A percentile compares a stretch with the other conserved stretches of the same genome.
phyloP scores from a whole-genome alignment of 169 alveolate species.

The Blepharisma undulans region DNA sequence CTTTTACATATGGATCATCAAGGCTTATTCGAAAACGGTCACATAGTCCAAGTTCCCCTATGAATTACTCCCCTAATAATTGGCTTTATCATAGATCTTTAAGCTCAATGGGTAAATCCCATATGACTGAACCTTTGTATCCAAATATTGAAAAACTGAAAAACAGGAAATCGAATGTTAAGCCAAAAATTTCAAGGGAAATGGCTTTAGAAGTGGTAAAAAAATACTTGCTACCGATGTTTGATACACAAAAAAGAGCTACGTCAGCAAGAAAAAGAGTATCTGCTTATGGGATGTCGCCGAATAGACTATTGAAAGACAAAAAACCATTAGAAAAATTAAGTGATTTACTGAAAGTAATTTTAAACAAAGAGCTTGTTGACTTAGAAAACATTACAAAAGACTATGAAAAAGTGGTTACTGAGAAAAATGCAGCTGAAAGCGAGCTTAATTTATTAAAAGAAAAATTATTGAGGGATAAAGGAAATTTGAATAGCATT shows the following conservation, averaged over 20 bases:
- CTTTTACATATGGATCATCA: neutral
- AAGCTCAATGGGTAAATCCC: neutral
- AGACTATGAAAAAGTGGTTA: neutral
- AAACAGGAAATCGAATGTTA: neutral
- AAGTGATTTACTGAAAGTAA: neutral
- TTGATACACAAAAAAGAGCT: neutral
- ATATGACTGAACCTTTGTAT: neutral
- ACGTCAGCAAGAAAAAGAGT: neutral
- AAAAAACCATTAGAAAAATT: neutral
- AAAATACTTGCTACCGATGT: neutral
- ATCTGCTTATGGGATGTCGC: neutral
- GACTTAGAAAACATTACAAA: neutral
- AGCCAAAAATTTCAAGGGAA: neutral
- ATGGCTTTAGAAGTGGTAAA: neutral
- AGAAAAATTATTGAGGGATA: conserved; percentile 28
- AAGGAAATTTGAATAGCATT: neutral
- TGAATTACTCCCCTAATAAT: neutral
- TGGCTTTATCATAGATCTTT: neutral
- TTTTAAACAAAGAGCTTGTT: neutral
- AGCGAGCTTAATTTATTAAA: conserved; percentile 43
- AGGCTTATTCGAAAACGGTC: neutral
- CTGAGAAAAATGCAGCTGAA: conserved; percentile 32
- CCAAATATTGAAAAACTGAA: neutral
- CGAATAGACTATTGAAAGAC: neutral
- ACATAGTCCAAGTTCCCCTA: neutral